Conservation (phyloP, 1,284 basidiomycete genomes). For the Schizophyllum amplum region DNA sequence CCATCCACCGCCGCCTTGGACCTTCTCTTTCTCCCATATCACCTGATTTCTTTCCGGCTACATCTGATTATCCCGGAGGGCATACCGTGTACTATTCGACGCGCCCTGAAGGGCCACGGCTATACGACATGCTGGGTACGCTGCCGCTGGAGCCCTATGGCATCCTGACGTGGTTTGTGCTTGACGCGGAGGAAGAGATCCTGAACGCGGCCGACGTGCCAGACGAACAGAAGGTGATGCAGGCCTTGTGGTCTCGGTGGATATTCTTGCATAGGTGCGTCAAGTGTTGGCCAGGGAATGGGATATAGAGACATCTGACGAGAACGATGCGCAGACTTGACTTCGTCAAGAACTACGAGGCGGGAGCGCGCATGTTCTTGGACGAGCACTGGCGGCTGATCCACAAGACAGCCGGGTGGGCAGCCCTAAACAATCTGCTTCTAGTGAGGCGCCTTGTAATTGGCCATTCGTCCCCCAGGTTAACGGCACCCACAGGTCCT, state of each 20-base stretch:
- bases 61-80: conserved; percentile 35
- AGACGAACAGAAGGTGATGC: conserved; percentile 70
- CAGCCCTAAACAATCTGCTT: conserved; percentile 52
- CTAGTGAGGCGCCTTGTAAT: conserved; percentile 33
- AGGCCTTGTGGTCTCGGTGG: conserved; percentile 69
- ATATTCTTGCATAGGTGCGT: conserved; percentile 53
- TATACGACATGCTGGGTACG: conserved; percentile 56
- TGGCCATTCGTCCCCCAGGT: neutral
- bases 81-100: conserved; percentile 41
- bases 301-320: neutral
- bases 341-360: conserved; percentile 48
- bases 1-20: conserved; percentile 34
- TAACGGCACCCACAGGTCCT: conserved; percentile 4
- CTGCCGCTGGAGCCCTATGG: conserved; percentile 54
- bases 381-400: conserved; percentile 56
- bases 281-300: neutral
- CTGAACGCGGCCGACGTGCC: conserved; percentile 57
- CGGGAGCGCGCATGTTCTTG: conserved; percentile 46
- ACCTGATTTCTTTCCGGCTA: conserved; percentile 43
- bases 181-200: conserved; percentile 65
- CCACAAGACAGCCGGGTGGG: conserved; percentile 57
- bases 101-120: conserved; percentile 51
- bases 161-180: conserved; percentile 52
- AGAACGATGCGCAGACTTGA: conserved; percentile 25
- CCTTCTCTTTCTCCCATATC: conserved; percentile 32